These are phyloP conservation scores for Pythium volutum DNA, from an alignment of 352 stramenopile genomes.

Conservation along the genomic window DNA sequence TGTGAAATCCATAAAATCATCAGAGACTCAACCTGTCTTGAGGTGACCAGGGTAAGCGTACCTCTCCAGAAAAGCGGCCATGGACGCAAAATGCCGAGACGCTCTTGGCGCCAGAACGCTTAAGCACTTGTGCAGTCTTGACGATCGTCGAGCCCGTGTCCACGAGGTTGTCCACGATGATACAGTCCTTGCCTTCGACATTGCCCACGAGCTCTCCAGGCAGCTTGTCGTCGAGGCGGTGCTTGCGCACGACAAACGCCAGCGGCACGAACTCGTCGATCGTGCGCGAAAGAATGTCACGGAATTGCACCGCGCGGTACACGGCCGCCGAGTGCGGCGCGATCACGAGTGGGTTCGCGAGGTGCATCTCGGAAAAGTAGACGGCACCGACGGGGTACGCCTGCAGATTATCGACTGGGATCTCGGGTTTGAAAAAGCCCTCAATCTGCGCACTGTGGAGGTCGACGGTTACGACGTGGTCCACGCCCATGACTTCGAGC, in stretches of 20 bases:
- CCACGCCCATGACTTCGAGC: constrained; percentile 89
- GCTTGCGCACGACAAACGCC: constrained; percentile 83
- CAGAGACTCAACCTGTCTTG: background rate
- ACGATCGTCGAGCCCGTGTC: constrained; percentile 83
- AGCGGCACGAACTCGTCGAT: constrained; percentile 77
- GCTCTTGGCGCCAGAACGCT: constrained; percentile 68
- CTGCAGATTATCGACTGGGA: constrained; percentile 84
- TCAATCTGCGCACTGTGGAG: constrained; percentile 88
- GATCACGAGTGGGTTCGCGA: constrained; percentile 72
- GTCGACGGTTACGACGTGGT: constrained; percentile 86
- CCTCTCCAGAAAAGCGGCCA: constrained; percentile 73
- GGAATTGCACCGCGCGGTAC: constrained; percentile 72
- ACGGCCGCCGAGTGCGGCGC: constrained; percentile 81
- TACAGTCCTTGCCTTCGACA: constrained; percentile 78
- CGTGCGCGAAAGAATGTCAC: constrained; percentile 74
- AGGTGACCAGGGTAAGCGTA: constrained; percentile 25
- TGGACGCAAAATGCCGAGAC: constrained; percentile 84
- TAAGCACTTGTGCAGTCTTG: constrained; percentile 81
- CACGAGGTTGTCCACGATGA: constrained; percentile 86
- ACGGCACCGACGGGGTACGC: constrained; percentile 82
- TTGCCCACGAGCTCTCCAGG: constrained; percentile 78
- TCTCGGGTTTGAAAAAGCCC: constrained; percentile 85
- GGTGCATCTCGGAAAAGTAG: constrained; percentile 80
- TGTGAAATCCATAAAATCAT: constrained; percentile 19
- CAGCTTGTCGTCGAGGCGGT: constrained; percentile 65